phyloP scores from a whole-genome alignment of 306 rosid genomes.

The Urtica urens region DNA sequence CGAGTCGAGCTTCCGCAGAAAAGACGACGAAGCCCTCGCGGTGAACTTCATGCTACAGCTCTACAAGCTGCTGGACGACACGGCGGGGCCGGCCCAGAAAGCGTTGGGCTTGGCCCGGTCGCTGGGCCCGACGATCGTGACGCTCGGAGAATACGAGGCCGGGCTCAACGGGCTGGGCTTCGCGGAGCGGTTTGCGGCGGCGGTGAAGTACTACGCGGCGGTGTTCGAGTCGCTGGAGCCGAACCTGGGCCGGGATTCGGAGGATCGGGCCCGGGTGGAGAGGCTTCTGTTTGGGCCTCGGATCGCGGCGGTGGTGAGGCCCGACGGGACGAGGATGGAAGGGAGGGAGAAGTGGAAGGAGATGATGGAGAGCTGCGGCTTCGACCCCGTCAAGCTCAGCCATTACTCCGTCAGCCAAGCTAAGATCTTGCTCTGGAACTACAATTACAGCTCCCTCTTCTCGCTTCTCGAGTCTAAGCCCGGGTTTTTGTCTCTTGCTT shows the following conservation, averaged over 20 bases:
- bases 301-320: slow-evolving; percentile 40
- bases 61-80: slow-evolving; percentile 65
- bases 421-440: slow-evolving; percentile 62
- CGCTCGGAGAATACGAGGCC: slow-evolving; percentile 83
- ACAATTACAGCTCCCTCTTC: slow-evolving; percentile 45
- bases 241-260: slow-evolving; percentile 44
- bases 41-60: slow-evolving; percentile 92
- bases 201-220: slow-evolving; percentile 57
- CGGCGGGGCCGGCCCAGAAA: slow-evolving; percentile 31
- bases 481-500: slow-evolving; percentile 73
- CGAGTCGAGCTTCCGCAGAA: slow-evolving; percentile 41
- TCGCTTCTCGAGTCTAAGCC: slow-evolving; percentile 58
- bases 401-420: slow-evolving; percentile 92
- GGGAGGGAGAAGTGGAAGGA: slow-evolving; percentile 65
- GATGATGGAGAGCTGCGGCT: slow-evolving; percentile 60
- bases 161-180: slow-evolving; percentile 48
- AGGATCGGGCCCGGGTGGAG: slow-evolving; percentile 63
- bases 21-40: slow-evolving; percentile 55
- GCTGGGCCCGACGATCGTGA: slow-evolving; percentile 57
- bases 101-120: slow-evolving; percentile 66
- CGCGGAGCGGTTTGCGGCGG: slow-evolving; percentile 48
- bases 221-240: slow-evolving; percentile 83
- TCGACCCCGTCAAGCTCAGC: slow-evolving; percentile 56
- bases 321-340: slow-evolving; percentile 46
- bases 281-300: slow-evolving; percentile 54